Percentiles rank a stretch among this genome's conserved stretches.
phyloP scores from a whole-genome alignment of 768 basidiomycete species.

The Porpolomopsis calyptriformis region DNA sequence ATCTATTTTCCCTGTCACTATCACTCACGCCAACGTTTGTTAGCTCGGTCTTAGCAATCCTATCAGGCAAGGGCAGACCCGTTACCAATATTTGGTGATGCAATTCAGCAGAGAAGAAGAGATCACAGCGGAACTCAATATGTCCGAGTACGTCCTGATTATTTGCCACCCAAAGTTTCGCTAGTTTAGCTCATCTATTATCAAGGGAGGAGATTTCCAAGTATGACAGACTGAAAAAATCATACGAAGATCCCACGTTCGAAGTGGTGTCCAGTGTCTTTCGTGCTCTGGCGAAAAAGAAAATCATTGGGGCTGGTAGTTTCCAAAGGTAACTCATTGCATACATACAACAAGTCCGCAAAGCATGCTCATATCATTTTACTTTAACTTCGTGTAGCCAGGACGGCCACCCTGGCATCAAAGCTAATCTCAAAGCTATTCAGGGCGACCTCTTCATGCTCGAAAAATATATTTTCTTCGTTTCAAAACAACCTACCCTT shows the following conservation, averaged over 20 bases:
- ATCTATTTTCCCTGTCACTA: background rate
- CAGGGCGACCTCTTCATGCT: constrained; percentile 97
- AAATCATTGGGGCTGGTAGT: constrained; percentile 77
- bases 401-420: constrained; percentile 87
- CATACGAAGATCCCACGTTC: constrained; percentile 91
- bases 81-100: constrained; percentile 97
- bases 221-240: constrained; percentile 79
- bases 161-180: background rate
- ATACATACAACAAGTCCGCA: background rate
- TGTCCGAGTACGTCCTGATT: constrained; percentile 62
- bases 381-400: constrained; percentile 43
- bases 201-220: constrained; percentile 64
- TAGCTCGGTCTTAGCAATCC: constrained; percentile 87
- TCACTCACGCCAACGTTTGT: constrained; percentile 6
- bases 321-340: constrained; percentile 61
- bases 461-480: constrained; percentile 96
- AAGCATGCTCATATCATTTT: background rate
- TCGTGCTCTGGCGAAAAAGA: constrained; percentile 82
- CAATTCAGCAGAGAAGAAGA: constrained; percentile 97
- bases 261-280: constrained; percentile 92
- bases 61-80: constrained; percentile 94
- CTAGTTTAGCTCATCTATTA: background rate
- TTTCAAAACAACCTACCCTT: constrained; percentile 89
- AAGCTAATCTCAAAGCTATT: constrained; percentile 92
- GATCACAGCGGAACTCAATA: constrained; percentile 88